Evolutionary conservation across 768 basidiomycete genomes (phyloP), one percentile per base, ranked within the genome.

Genomic region (Pulveroboletus sp.): DNA sequence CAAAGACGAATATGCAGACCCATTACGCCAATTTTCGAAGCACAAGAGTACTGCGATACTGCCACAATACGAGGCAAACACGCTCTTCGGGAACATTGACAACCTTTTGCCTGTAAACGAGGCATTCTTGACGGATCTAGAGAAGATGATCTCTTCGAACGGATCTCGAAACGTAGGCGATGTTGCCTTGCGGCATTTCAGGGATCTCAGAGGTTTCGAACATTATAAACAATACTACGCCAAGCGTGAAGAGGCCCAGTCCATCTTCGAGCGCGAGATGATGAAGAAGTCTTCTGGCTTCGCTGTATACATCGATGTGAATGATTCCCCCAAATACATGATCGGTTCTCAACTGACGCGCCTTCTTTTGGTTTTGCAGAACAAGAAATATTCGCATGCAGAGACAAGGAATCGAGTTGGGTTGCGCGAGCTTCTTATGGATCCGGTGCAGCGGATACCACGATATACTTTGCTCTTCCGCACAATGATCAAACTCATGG

Each of bases 361-460:
- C 7, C 14, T 23, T 12, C 12, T 29, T 32, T 41, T 2, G n/a
- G 17, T 34, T 49, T 57, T 43, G 16, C 58, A 93, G 89, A 84
- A 84, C 49, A 84, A 91, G 67, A 93, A 95, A 74, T 95, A 94
- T 63, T 82, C 85, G 54, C 80, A 80, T 14, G 73, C 81, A 19
- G 89, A 89, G 56, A 67, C 76, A 26, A 77, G 78, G 59, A 93
- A 89, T 63, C 88, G 92, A 34, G 80, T 95, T 48, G 93, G 90
- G 37, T 74, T 97, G 47, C 80, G 93, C 23, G 93, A 95, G 64
- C 79, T 96, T 42, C 76, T 97, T 19, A 95, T 95, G 85, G 94
- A 98, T 57, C 94, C 94, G 14, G 91, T 96, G 6, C 94, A 98
- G 62, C 83, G 94, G 29, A 92, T 98, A 61, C 93, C 94, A 5